A percentile compares a stretch with the other conserved stretches of the same genome.
Conservation (phyloP, 2,329 filamentous ascomycete species). For the Epichloe hybrida region DNA sequence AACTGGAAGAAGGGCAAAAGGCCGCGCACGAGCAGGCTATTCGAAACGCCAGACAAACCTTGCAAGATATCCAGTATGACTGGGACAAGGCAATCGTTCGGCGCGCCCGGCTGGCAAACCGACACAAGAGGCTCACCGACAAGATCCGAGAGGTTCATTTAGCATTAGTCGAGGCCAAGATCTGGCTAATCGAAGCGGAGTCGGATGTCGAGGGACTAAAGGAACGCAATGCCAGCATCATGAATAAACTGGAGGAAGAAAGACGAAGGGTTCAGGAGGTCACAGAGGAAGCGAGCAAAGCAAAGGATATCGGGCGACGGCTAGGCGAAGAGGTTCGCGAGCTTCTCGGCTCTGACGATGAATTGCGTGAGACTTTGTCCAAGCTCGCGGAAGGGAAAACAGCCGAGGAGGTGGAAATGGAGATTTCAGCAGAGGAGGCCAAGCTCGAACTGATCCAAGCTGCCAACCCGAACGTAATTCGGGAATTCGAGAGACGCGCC, state of each 20-base stretch:
- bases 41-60: constrained; percentile 19
- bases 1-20: constrained; percentile 23
- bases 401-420: constrained; percentile 51
- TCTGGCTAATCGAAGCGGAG: constrained; percentile 64
- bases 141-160: constrained; percentile 48
- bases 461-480: constrained; percentile 60
- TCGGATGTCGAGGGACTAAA: constrained; percentile 66
- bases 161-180: constrained; percentile 52
- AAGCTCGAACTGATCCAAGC: constrained; percentile 70
- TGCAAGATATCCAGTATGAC: constrained; percentile 37
- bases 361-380: constrained; percentile 26
- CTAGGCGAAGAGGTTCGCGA: constrained; percentile 24
- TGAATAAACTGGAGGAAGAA: constrained; percentile 34
- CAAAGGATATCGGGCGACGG: constrained; percentile 20
- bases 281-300: constrained; percentile 23
- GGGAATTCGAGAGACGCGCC: constrained; percentile 62
- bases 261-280: constrained; percentile 22
- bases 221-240: constrained; percentile 48
- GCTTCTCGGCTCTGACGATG: constrained; percentile 25
- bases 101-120: constrained; percentile 40
- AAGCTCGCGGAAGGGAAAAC: constrained; percentile 35
- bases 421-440: constrained; percentile 61
- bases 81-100: constrained; percentile 41
- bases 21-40: constrained; percentile 18
- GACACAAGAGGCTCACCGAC: constrained; percentile 46